phyloP scores from a whole-genome alignment of 805 yeast genomes.

The Candida chilensis region DNA sequence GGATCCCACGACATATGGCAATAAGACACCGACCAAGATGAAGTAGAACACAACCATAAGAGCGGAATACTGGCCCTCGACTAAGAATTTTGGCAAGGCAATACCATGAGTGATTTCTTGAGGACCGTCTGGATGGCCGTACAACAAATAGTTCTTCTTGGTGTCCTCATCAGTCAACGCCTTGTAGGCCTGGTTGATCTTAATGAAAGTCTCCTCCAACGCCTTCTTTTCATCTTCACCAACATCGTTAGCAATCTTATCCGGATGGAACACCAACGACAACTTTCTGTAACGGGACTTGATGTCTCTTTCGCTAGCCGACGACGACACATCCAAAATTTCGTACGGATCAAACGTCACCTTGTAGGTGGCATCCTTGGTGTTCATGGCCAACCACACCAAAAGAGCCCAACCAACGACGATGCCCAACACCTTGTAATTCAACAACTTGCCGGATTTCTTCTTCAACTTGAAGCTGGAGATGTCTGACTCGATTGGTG shows the following conservation, averaged over 20 bases:
- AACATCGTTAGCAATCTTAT: constrained; percentile 65
- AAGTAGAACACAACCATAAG: constrained; percentile 57
- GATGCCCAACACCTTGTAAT: constrained; percentile 14
- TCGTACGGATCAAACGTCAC: constrained; percentile 85
- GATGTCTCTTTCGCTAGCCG: constrained; percentile 67
- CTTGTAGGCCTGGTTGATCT: constrained; percentile 86
- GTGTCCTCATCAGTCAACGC: constrained; percentile 87
- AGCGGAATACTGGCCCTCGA: constrained; percentile 72
- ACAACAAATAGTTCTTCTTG: constrained; percentile 71
- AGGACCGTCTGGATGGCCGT: constrained; percentile 98
- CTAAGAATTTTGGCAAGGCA: constrained; percentile 86
- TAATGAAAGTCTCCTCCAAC: constrained; percentile 70
- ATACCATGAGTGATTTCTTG: constrained; percentile 87
- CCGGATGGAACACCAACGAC: constrained; percentile 89
- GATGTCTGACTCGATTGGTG: neutral
- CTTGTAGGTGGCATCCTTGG: constrained; percentile 34
- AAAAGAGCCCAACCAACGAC: constrained; percentile 56
- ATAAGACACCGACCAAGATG: constrained; percentile 60
- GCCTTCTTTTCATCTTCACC: constrained; percentile 44
- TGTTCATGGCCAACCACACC: constrained; percentile 26
- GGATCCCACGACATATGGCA: constrained; percentile 72
- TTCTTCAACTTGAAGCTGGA: constrained; percentile 16
- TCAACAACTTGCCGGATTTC: constrained; percentile 23
- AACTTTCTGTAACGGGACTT: constrained; percentile 79
- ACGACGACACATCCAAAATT: constrained; percentile 61